These are phyloP conservation scores for Amorphotheca resinae DNA, from an alignment of 495 filamentous ascomycete species.

Conservation along the genomic window DNA sequence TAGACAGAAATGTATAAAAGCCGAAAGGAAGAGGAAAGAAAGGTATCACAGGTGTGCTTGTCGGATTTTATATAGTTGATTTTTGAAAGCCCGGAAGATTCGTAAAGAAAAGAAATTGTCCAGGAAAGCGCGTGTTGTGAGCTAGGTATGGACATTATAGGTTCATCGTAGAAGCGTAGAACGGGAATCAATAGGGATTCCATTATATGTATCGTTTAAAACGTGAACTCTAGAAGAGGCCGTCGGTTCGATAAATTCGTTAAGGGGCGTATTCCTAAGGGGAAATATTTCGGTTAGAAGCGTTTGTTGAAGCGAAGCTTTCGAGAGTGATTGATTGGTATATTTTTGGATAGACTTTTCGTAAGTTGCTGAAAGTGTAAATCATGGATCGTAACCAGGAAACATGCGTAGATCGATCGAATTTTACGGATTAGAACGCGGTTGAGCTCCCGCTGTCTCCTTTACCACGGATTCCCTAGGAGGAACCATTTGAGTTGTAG, in stretches of 20 bases:
- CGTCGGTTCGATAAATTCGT: neutral
- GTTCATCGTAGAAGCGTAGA: conserved; percentile 1
- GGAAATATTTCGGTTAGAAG: neutral
- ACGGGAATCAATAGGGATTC: conserved; percentile 1
- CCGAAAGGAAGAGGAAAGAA: too few relatives aligned
- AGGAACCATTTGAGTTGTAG: neutral
- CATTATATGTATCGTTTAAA: conserved; percentile 10
- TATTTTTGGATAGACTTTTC: neutral
- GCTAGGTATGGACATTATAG: conserved; percentile 7
- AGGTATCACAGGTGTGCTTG: too few relatives aligned
- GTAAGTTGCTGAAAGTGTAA: neutral
- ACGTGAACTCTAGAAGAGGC: conserved; percentile 15
- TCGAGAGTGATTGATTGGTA: neutral
- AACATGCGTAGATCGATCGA: neutral
- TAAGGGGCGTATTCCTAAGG: neutral
- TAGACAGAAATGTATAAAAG: neutral
- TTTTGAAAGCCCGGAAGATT: neutral
- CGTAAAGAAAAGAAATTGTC: neutral
- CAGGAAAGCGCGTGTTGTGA: conserved; percentile 3
- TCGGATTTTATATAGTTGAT: neutral
- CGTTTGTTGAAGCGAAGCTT: neutral
- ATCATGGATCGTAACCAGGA: neutral
- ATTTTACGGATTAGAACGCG: neutral
- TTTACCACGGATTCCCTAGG: neutral
- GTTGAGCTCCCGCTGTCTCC: neutral